These are phyloP conservation scores for Hanseniaspora occidentalis DNA, from an alignment of 805 yeast genomes.

Conservation along the genomic window DNA sequence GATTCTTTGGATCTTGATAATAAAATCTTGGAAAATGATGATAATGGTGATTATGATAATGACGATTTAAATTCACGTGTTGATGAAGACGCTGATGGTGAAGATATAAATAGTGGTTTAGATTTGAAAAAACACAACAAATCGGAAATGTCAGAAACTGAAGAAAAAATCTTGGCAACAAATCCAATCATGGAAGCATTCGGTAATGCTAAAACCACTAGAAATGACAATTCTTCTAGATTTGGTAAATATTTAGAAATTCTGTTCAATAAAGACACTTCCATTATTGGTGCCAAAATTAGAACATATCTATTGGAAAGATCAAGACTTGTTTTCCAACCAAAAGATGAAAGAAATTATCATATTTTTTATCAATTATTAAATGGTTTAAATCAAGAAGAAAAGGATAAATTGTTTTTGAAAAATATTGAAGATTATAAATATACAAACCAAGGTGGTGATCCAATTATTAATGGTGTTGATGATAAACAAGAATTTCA, in stretches of 20 bases:
- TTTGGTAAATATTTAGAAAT: conserved; percentile 92
- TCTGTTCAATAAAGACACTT: conserved; percentile 58
- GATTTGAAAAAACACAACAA: too few relatives aligned
- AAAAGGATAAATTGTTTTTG: conserved; percentile 47
- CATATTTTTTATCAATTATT: conserved; percentile 88
- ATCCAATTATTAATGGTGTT: conserved; percentile 53
- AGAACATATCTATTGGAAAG: conserved; percentile 89
- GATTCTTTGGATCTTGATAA: too few relatives aligned
- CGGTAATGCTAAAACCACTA: conserved; percentile 87
- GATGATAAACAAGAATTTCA: conserved; percentile 73
- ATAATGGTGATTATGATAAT: conserved; percentile 13
- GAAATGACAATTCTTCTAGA: conserved; percentile 87
- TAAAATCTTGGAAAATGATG: too few relatives aligned
- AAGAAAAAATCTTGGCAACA: conserved; percentile 88
- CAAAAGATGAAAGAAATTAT: conserved; percentile 80
- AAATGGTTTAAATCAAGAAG: conserved; percentile 48
- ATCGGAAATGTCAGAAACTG: conserved; percentile 75
- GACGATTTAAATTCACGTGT: conserved; percentile 12
- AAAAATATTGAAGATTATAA: conserved; percentile 54
- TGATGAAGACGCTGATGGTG: conserved; percentile 16
- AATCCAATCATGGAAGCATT: conserved; percentile 85
- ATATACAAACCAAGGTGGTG: conserved; percentile 85
- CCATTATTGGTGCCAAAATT: conserved; percentile 88
- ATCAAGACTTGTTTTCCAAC: conserved; percentile 90
- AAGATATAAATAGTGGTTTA: too few relatives aligned